phyloP scores from a whole-genome alignment of 495 filamentous ascomycete genomes.

The Podospora bellae-mahoneyi region DNA sequence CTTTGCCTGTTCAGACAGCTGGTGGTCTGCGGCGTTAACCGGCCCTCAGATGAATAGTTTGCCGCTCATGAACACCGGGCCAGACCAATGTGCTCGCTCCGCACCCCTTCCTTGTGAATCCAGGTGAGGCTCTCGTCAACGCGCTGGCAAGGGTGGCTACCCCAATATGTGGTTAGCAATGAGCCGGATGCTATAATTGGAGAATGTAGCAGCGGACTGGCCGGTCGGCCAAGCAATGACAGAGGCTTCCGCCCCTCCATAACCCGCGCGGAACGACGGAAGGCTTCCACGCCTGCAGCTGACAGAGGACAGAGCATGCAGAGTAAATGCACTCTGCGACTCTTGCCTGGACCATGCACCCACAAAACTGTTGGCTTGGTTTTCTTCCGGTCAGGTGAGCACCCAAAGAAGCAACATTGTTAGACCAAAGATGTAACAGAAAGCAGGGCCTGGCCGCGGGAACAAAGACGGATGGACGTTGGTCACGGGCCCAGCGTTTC shows the following conservation, averaged over 20 bases:
- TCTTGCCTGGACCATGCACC: not conserved
- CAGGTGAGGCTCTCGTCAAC: not conserved
- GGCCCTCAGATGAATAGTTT: not conserved
- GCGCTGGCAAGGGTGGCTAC: not conserved
- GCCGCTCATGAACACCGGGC: not conserved
- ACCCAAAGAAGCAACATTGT: not conserved
- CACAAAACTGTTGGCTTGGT: not conserved
- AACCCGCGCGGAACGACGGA: not conserved
- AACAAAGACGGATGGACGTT: not conserved
- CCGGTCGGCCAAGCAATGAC: not conserved
- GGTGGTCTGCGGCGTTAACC: not conserved
- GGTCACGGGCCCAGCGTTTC: not conserved
- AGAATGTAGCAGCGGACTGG: not conserved
- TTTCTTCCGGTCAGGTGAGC: not conserved
- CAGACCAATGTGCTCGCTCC: not conserved
- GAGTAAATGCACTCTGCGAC: not conserved
- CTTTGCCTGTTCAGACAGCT: not conserved
- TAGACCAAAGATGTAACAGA: not conserved
- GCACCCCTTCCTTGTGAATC: not conserved
- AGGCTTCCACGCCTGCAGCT: not conserved
- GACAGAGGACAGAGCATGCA: not conserved
- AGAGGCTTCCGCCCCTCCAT: not conserved
- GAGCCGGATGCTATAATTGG: not conserved
- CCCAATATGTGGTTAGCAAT: not conserved
- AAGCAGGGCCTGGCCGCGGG: not conserved